These are phyloP conservation scores for Bruguiera gymnorhiza DNA, from an alignment of 345 rosid genomes.

Conservation along the genomic window DNA sequence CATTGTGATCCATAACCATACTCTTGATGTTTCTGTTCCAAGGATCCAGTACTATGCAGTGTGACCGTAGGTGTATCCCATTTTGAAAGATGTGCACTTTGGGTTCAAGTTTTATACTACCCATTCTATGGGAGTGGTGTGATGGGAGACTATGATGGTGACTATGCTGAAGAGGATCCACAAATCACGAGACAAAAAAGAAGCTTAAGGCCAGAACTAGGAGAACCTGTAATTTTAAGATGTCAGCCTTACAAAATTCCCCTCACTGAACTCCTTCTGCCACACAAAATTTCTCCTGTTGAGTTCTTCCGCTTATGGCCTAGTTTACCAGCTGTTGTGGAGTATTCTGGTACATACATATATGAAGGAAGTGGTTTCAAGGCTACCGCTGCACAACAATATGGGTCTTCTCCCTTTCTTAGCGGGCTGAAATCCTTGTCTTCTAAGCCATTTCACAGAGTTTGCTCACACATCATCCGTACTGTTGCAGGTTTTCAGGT, in stretches of 20 bases:
- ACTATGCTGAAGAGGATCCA: constrained; percentile 85
- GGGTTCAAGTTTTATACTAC: constrained; percentile 96
- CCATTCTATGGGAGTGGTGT: constrained; percentile 92
- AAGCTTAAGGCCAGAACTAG: constrained; percentile 80
- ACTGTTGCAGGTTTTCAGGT: constrained; percentile 99
- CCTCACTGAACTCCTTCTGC: constrained; percentile 89
- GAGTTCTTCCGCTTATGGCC: constrained; percentile 99
- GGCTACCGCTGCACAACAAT: constrained; percentile 98
- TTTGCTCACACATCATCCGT: constrained; percentile 88
- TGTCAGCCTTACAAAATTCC: constrained; percentile 98
- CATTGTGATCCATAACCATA: not conserved
- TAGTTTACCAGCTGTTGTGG: constrained; percentile 88
- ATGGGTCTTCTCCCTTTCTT: constrained; percentile 90
- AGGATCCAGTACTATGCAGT: constrained; percentile 94
- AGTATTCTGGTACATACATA: constrained; percentile 76
- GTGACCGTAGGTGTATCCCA: constrained; percentile 96
- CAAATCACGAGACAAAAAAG: constrained; percentile 77
- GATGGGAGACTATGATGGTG: constrained; percentile 75
- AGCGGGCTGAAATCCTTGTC: constrained; percentile 86
- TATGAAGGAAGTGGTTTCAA: constrained; percentile 98
- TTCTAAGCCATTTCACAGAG: constrained; percentile 89
- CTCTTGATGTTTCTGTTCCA: constrained; percentile 11
- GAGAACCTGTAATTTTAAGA: constrained; percentile 94
- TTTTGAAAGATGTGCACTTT: constrained; percentile 88
- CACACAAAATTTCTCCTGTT: constrained; percentile 88